Conservation (phyloP, 179 eudicot species). For the Heliamphora pulchella region DNA sequence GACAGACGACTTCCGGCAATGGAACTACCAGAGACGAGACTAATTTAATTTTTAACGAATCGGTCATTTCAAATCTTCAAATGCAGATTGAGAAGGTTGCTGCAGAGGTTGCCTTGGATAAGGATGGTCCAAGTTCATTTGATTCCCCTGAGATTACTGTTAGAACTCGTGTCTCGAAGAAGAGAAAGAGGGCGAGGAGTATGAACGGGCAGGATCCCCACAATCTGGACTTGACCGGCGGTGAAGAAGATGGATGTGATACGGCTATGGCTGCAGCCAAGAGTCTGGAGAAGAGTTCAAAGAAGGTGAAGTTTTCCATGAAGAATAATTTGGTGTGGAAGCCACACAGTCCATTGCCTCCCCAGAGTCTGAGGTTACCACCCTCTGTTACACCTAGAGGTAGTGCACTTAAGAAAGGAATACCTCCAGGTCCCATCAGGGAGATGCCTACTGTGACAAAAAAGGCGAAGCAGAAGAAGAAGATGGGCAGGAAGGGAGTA, state of each 20-base stretch:
- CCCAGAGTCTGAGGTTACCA: conserved; percentile 74
- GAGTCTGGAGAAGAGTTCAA: conserved; percentile 54
- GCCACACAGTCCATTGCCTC: conserved; percentile 83
- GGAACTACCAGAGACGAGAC: conserved; percentile 18
- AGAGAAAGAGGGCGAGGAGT: conserved; percentile 63
- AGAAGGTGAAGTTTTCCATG: conserved; percentile 78
- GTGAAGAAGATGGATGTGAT: conserved; percentile 22
- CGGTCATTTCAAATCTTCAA: conserved; percentile 68
- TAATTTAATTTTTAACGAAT: conserved; percentile 28
- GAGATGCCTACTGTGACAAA: conserved; percentile 42
- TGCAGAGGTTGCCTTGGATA: conserved; percentile 53
- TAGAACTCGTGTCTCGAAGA: conserved; percentile 33
- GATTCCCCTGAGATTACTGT: conserved; percentile 25
- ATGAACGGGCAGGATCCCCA: conserved; percentile 3
- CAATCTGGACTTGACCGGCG: conserved; percentile 14
- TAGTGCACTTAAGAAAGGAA: conserved; percentile 89
- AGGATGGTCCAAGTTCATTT: conserved; percentile 37
- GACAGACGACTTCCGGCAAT: conserved; percentile 6
- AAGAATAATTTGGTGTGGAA: conserved; percentile 92
- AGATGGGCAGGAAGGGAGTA: conserved; percentile 35
- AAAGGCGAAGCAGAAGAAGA: conserved; percentile 55
- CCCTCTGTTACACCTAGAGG: conserved; percentile 91
- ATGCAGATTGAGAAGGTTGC: conserved; percentile 89
- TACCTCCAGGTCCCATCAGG: conserved; percentile 76
- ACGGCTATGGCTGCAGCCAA: conserved; percentile 22